Conservation (phyloP, 192 early-diverging fungal genomes). For the Piromyces finnis region DNA sequence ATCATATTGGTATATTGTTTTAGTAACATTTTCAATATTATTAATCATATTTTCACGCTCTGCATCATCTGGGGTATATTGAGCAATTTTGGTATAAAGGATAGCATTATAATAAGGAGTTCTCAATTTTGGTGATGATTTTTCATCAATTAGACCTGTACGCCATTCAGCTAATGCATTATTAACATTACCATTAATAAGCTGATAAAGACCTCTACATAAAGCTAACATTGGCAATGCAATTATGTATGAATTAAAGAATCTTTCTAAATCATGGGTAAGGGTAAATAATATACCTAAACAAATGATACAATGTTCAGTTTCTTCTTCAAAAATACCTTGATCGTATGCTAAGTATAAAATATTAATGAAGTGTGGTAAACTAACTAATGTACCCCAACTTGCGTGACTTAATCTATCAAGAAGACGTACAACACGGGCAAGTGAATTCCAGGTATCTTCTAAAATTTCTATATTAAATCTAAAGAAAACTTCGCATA, state of each 20-base stretch:
- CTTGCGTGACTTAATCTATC: background rate
- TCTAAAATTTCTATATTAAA: background rate
- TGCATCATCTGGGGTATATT: background rate
- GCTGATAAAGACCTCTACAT: background rate
- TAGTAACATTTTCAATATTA: background rate
- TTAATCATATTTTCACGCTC: background rate
- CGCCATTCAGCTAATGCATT: background rate
- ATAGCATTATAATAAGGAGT: background rate
- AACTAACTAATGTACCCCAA: background rate
- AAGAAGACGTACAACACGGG: background rate
- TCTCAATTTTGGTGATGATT: background rate
- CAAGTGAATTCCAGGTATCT: background rate
- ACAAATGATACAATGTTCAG: background rate
- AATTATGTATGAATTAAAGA: background rate
- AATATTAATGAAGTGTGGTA: background rate
- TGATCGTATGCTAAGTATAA: background rate
- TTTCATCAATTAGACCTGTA: background rate
- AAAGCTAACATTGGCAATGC: background rate
- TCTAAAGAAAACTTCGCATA: background rate
- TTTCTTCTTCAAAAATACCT: background rate
- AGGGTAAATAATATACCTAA: background rate
- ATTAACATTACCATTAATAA: background rate
- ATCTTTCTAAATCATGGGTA: background rate
- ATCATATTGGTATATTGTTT: background rate
- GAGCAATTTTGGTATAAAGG: background rate